Conservation (phyloP, 2,329 filamentous ascomycete genomes). For the Alternaria panax region DNA sequence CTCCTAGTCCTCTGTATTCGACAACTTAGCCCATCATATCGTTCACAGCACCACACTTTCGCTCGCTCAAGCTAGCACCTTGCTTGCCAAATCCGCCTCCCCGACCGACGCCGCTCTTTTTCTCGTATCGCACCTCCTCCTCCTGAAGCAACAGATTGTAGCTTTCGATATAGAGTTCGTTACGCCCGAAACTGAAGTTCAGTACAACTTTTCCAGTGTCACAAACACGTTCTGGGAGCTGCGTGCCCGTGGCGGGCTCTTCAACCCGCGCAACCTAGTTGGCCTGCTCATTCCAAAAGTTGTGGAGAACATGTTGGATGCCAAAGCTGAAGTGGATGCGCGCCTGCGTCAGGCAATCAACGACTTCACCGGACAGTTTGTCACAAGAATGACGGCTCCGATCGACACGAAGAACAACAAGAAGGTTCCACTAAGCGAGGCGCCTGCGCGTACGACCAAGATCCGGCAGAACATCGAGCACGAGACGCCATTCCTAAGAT, state of each 20-base stretch:
- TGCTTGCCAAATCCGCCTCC: conserved; percentile 70
- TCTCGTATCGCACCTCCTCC: conserved; percentile 90
- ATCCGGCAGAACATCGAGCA: conserved; percentile 64
- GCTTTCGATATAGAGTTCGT: conserved; percentile 90
- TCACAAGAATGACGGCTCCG: conserved; percentile 63
- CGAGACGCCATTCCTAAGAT: conserved; percentile 63
- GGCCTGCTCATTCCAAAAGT: conserved; percentile 69
- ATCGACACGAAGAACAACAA: conserved; percentile 42
- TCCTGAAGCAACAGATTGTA: conserved; percentile 94
- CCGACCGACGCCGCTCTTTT: conserved; percentile 85
- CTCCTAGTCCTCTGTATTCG: conserved; percentile 68
- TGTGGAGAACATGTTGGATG: conserved; percentile 75
- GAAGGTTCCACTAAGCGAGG: conserved; percentile 35
- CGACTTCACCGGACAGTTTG: conserved; percentile 68
- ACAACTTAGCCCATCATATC: conserved; percentile 78
- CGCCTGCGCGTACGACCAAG: conserved; percentile 48
- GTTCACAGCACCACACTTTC: conserved; percentile 89
- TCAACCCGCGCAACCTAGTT: conserved; percentile 69
- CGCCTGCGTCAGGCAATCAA: conserved; percentile 69
- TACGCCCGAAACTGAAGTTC: conserved; percentile 65
- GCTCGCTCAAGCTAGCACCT: conserved; percentile 76
- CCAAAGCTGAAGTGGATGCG: conserved; percentile 72
- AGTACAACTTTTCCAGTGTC: conserved; percentile 71
- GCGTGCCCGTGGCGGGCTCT: conserved; percentile 68
- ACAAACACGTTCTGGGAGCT: conserved; percentile 73